A percentile compares a stretch with the other conserved stretches of the same genome.
phyloP scores from a whole-genome alignment of 164 flowering plant genomes.

The Tetracentron sinense region DNA sequence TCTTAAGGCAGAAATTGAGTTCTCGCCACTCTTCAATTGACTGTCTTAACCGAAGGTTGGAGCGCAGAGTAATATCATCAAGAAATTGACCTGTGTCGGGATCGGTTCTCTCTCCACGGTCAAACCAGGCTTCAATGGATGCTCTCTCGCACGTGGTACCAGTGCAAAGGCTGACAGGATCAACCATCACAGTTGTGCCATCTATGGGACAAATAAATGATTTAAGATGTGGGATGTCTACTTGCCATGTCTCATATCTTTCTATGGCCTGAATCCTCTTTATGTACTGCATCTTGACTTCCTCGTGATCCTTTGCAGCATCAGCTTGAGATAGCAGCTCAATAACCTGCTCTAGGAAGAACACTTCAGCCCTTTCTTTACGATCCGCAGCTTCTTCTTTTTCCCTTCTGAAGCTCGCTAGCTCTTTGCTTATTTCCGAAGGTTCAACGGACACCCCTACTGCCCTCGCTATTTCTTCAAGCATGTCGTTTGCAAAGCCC shows the following conservation, averaged over 20 bases:
- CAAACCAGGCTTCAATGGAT: slow-evolving; percentile 53
- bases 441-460: slow-evolving; percentile 68
- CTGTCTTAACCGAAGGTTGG: slow-evolving; percentile 56
- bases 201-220: slow-evolving; percentile 53
- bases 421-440: slow-evolving; percentile 56
- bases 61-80: slow-evolving; percentile 45
- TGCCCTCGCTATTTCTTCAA: slow-evolving; percentile 61
- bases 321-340: slow-evolving; percentile 64
- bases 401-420: slow-evolving; percentile 50
- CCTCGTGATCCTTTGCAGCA: slow-evolving; percentile 65
- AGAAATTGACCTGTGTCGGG: slow-evolving; percentile 53
- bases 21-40: slow-evolving; percentile 79
- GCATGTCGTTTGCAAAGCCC: slow-evolving; percentile 68
- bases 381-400: slow-evolving; percentile 62
- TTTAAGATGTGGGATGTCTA: slow-evolving; percentile 42
- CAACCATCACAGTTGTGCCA: slow-evolving; percentile 44
- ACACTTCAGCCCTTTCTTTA: slow-evolving; percentile 55
- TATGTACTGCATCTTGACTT: slow-evolving; percentile 40
- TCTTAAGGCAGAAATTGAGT: slow-evolving; percentile 58
- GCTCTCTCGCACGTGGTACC: slow-evolving; percentile 65
- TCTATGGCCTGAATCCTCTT: slow-evolving; percentile 42
- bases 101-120: slow-evolving; percentile 44
- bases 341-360: slow-evolving; percentile 63
- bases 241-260: slow-evolving; percentile 33
- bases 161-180: slow-evolving; percentile 74